These are phyloP conservation scores for Epichloe glyceriae DNA, from an alignment of 2,329 filamentous ascomycete species.

Conservation along the genomic window DNA sequence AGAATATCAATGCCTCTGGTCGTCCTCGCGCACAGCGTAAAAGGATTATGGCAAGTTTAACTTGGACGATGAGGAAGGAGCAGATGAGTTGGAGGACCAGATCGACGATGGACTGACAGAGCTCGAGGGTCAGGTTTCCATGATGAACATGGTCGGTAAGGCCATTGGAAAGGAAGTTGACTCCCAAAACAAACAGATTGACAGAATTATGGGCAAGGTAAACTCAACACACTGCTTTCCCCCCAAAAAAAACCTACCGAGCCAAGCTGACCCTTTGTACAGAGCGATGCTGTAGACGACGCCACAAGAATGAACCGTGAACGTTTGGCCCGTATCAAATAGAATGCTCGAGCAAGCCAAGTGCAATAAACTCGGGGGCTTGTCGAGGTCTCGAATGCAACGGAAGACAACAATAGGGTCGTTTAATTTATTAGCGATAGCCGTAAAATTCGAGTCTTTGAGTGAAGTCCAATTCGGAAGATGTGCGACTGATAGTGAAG, in stretches of 20 bases:
- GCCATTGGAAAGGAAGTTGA: conserved; percentile 67
- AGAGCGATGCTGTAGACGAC: conserved; percentile 77
- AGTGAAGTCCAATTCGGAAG: not conserved
- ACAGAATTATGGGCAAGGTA: conserved; percentile 68
- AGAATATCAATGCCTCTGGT: conserved; percentile 22
- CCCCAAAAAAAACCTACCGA: not conserved
- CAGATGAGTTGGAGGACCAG: conserved; percentile 31
- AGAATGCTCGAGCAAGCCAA: conserved; percentile 2
- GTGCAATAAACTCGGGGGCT: not conserved
- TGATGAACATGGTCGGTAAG: conserved; percentile 59
- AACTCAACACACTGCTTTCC: conserved; percentile 9
- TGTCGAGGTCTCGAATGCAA: not conserved
- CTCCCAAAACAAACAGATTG: conserved; percentile 61
- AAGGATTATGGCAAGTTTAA: conserved; percentile 51
- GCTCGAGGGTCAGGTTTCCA: conserved; percentile 55
- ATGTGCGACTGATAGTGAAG: not conserved
- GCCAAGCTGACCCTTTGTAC: conserved; percentile 17
- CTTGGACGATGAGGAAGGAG: conserved; percentile 51
- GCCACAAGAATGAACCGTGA: conserved; percentile 68
- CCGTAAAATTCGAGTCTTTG: not conserved
- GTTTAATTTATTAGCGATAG: too few species aligned
- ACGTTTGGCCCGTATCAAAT: conserved; percentile 50
- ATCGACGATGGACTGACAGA: conserved; percentile 50
- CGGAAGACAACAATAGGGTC: too few species aligned
- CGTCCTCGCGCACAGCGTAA: conserved; percentile 20